Base-by-base conservation (phyloP, 441 rosid genomes). In the Aquilaria agallochum region DNA sequence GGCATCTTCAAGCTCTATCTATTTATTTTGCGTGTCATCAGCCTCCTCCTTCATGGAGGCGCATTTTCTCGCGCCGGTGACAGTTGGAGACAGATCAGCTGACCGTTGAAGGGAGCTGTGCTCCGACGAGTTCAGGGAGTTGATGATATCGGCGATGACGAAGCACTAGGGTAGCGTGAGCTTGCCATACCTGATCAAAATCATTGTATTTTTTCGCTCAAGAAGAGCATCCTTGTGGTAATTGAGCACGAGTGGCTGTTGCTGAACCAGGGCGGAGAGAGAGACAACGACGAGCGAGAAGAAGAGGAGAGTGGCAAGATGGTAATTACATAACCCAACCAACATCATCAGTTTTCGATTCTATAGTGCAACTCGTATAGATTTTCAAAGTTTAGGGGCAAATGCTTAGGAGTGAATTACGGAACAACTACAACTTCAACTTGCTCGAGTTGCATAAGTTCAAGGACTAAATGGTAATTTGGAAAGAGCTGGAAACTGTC, bases 141-240 rank as follows among this genome's bases (percentile, higher is more conserved):
- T 77, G 65, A 92, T 66, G 78, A 87, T 87, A 62, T 92, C 96
- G 13, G 81, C 83, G 74, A 92, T 77, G 56, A 92, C 70, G 33
- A 95, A 76, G 4, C 96, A 85, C 50, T 89, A 92, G 75, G 65
- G 60, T 13, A 96, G 83, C 3, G 81, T 72, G 72, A 92, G 89
- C 54, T 73, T 65, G 0, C 97, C 97, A 76, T 92, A 92, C 96
- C 97, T 87, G 14, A 92, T 68, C 5, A 92, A 79, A 67, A 89
- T 85, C 5, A 89, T 91, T 45, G 85, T 77, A 62, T 87, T 59
- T 65, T 81, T 80, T 11, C 96, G 95, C 59, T 92, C 86, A 9
- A 92, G 71, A 53, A 92, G 92, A 4, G 62, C 73, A 4, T 95
- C 97, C 78, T 92, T 87, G 56, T 92, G 97, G 76, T 87, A 92